A percentile compares a stretch with the other conserved stretches of the same genome.
Evolutionary conservation across 129 eudicot species (phyloP).

Genomic region (Centaurea solstitialis): DNA sequence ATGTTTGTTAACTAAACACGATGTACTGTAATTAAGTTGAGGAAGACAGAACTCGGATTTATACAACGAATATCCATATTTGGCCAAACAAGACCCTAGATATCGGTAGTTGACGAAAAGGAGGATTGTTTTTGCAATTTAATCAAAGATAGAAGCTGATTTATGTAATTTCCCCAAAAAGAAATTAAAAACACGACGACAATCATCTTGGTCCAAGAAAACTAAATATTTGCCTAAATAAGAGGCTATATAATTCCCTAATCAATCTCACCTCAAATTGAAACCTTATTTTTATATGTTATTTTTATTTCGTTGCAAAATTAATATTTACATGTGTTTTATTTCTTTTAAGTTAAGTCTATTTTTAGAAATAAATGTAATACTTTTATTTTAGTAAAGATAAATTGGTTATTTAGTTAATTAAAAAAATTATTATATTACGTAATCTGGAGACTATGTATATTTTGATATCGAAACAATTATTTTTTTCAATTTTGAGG

Average conservation of each 20-base stretch:
- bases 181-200: conserved; percentile 16
- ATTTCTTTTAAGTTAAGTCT: too few species aligned
- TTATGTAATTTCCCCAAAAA: neutral
- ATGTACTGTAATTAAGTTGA: neutral
- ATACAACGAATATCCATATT: neutral
- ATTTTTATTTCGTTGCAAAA: neutral
- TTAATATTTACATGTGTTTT: too few species aligned
- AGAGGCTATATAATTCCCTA: conserved; percentile 22
- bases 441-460: too few species aligned
- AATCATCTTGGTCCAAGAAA: conserved; percentile 23
- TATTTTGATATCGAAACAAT: too few species aligned
- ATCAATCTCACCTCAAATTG: conserved; percentile 13
- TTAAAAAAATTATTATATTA: too few species aligned
- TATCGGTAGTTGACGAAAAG: neutral
- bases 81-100: neutral
- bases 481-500: too few species aligned
- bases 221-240: conserved; percentile 23
- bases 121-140: neutral
- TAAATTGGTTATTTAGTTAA: too few species aligned
- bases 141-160: neutral
- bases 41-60: neutral
- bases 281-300: neutral
- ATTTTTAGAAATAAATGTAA: too few species aligned
- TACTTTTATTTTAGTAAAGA: too few species aligned
- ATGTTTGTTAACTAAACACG: neutral